Conservation (phyloP, 176 grass and related monocot species). For the Triticum urartu region DNA sequence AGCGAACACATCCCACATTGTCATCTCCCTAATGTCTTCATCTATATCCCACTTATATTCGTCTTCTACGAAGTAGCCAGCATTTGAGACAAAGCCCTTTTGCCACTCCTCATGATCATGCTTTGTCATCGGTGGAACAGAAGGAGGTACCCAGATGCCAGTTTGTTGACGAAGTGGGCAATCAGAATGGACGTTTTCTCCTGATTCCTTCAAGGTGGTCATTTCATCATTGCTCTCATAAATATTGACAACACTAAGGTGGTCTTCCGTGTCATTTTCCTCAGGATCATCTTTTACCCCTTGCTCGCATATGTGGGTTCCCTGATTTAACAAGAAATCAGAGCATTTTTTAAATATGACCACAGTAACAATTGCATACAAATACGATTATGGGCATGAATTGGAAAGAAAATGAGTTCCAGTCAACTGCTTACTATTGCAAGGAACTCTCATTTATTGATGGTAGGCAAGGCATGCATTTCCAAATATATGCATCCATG, state of each 20-base stretch:
- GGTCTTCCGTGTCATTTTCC: background rate
- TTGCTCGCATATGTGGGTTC: conserved; percentile 8
- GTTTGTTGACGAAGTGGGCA: conserved; percentile 62
- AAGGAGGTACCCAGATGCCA: conserved; percentile 80
- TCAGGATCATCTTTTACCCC: background rate
- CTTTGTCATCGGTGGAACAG: conserved; percentile 75
- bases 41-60: conserved; percentile 71
- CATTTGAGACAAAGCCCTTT: conserved; percentile 55
- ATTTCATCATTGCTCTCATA: conserved; percentile 10
- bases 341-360: background rate
- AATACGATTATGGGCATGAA: background rate
- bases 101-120: conserved; percentile 61
- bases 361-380: background rate
- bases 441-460: background rate
- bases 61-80: conserved; percentile 57
- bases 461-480: background rate
- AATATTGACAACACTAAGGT: conserved; percentile 5
- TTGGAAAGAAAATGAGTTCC: background rate
- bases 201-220: conserved; percentile 5
- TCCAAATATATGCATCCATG: background rate
- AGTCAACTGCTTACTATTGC: background rate
- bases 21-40: conserved; percentile 59
- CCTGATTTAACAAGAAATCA: conserved; percentile 28
- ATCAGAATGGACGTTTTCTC: conserved; percentile 52
- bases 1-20: conserved; percentile 89